phyloP scores from a whole-genome alignment of 2,329 filamentous ascomycete species.

The Trichoderma sp. region DNA sequence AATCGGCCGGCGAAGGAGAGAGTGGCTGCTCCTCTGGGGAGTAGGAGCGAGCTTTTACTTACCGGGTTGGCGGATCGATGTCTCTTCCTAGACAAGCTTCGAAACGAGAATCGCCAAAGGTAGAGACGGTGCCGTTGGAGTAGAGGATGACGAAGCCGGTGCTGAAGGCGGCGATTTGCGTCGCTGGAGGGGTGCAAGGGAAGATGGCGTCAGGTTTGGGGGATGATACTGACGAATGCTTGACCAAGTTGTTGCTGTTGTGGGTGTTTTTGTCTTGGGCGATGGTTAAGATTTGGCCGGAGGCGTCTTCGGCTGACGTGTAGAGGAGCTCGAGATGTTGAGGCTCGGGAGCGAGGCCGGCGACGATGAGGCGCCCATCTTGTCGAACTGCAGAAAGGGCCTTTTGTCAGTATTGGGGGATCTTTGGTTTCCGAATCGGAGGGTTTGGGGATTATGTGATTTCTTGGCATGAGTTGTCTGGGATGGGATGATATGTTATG shows the following conservation, averaged over 20 bases:
- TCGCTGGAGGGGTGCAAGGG: slow-evolving; percentile 28
- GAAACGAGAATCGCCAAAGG: slow-evolving; percentile 59
- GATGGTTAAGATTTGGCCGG: slow-evolving; percentile 21
- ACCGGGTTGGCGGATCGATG: slow-evolving; percentile 36
- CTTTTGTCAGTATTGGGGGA: neutral
- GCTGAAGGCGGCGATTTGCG: slow-evolving; percentile 47
- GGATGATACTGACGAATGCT: slow-evolving; percentile 26
- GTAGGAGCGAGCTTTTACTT: slow-evolving; percentile 16
- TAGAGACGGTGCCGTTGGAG: slow-evolving; percentile 44
- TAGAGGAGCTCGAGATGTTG: slow-evolving; percentile 1
- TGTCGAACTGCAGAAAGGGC: slow-evolving; percentile 23
- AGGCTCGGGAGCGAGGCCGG: slow-evolving; percentile 23
- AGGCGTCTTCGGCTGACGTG: slow-evolving; percentile 21
- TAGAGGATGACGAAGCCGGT: slow-evolving; percentile 49
- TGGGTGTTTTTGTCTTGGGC: neutral
- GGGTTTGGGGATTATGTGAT: neutral
- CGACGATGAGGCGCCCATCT: slow-evolving; percentile 23
- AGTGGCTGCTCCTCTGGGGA: neutral
- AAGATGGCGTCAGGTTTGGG: slow-evolving; percentile 21
- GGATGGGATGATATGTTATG: neutral
- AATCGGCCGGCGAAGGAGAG: neutral
- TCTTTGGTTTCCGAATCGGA: neutral
- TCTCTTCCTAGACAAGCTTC: slow-evolving; percentile 54
- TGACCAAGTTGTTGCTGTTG: slow-evolving; percentile 21
- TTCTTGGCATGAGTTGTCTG: neutral